Evolutionary conservation across 441 rosid species (phyloP).

Genomic region (Heliophila coronopifolia): DNA sequence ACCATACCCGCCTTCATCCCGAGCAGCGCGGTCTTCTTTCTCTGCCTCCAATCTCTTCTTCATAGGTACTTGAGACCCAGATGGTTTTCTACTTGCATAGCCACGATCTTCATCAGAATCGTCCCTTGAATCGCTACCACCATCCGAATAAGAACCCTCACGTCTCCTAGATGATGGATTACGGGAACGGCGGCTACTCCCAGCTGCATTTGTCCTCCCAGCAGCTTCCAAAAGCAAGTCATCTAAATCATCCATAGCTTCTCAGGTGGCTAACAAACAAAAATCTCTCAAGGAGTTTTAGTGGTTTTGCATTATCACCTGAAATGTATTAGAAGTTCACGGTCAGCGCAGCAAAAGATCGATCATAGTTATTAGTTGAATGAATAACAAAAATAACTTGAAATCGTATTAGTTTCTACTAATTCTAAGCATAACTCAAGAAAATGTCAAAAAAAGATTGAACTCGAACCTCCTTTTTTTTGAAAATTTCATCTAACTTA

Average conservation of each 20-base stretch:
- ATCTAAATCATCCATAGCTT: slow-evolving; percentile 72
- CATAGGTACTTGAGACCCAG: slow-evolving; percentile 85
- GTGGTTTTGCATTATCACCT: slow-evolving; percentile 18
- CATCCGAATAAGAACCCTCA: slow-evolving; percentile 82
- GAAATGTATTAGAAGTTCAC: background rate
- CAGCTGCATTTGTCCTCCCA: slow-evolving; percentile 64
- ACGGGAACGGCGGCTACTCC: slow-evolving; percentile 47
- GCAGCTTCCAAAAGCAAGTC: slow-evolving; percentile 93
- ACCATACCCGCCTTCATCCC: slow-evolving; percentile 47
- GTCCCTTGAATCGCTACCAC: slow-evolving; percentile 83
- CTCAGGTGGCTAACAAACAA: background rate
- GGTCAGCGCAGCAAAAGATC: background rate
- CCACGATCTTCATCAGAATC: slow-evolving; percentile 73
- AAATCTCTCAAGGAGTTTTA: background rate
- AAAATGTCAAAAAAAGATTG: too few species aligned
- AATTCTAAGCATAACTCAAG: too few species aligned
- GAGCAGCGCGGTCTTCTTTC: slow-evolving; percentile 64
- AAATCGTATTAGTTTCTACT: too few species aligned
- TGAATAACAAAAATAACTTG: too few species aligned
- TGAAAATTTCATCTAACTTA: too few species aligned
- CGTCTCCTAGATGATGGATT: slow-evolving; percentile 54
- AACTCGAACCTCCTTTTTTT: too few species aligned
- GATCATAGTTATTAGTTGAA: too few species aligned
- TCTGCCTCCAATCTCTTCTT: slow-evolving; percentile 80
- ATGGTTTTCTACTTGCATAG: slow-evolving; percentile 67